Percentiles rank a stretch among this genome's conserved stretches.
Evolutionary conservation across 2,329 filamentous ascomycete species (phyloP).

Genomic region (Cordyceps cicadae): DNA sequence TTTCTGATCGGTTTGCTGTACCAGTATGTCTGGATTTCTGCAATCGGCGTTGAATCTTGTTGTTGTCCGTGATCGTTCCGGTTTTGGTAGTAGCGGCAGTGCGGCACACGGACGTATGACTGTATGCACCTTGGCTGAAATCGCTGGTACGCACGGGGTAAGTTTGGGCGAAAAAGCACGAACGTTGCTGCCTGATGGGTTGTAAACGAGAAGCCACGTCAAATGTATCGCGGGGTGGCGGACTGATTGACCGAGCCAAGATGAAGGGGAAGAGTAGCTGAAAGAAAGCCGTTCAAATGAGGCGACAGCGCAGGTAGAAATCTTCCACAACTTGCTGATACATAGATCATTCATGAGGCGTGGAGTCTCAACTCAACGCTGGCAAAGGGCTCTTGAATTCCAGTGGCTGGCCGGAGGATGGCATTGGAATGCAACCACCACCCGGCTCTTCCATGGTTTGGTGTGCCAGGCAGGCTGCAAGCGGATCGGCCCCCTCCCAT

Average conservation of each 20-base stretch:
- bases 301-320: not conserved
- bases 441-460: not conserved
- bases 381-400: slow-evolving; percentile 6
- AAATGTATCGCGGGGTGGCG: not conserved
- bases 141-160: not conserved
- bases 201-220: not conserved
- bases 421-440: slow-evolving; percentile 9
- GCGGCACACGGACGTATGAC: not conserved
- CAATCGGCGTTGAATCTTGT: not conserved
- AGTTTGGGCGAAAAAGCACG: not conserved
- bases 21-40: not conserved
- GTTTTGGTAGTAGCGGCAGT: not conserved
- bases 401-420: slow-evolving; percentile 1
- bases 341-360: not conserved
- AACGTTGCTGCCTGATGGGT: not conserved
- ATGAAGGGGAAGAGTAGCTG: not conserved
- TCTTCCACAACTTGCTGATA: not conserved
- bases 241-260: not conserved
- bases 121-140: not conserved
- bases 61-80: not conserved
- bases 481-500: not conserved
- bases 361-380: not conserved
- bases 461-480: not conserved
- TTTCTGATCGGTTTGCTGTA: not conserved
- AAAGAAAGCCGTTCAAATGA: not conserved